These are phyloP conservation scores for Cunninghamia lanceolata DNA, from an alignment of 75 land plant species.

Conservation along the genomic window DNA sequence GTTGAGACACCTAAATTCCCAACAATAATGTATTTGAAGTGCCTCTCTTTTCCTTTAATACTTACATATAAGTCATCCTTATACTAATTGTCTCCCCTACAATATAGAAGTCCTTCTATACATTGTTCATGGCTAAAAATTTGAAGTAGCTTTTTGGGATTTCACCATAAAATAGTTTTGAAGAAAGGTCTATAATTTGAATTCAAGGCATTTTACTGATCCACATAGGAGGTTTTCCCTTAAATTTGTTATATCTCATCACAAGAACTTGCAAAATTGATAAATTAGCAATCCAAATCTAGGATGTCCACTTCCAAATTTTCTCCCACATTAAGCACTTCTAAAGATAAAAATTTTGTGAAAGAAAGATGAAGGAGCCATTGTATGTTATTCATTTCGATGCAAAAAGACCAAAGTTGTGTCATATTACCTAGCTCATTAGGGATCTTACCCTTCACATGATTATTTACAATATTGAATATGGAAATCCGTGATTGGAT, in stretches of 20 bases:
- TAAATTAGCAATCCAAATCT: constrained; percentile 22
- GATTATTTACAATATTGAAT: too few species aligned
- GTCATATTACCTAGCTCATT: too few species aligned
- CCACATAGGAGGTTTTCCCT: constrained; percentile 13
- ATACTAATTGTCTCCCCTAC: too few species aligned
- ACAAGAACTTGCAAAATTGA: constrained; percentile 38
- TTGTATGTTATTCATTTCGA: too few species aligned
- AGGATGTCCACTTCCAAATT: constrained; percentile 45
- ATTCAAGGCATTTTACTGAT: not conserved
- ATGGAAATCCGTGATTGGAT: too few species aligned
- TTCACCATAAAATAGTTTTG: not conserved
- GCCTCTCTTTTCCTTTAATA: too few species aligned
- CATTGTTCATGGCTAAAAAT: not conserved
- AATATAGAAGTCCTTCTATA: not conserved
- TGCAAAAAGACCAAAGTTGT: too few species aligned
- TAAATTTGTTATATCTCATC: constrained; percentile 50
- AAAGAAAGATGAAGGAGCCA: constrained; percentile 31
- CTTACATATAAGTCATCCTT: too few species aligned
- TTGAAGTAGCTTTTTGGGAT: not conserved
- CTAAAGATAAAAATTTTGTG: constrained; percentile 23
- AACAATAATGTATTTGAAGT: too few species aligned
- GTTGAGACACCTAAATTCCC: too few species aligned
- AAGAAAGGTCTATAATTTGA: not conserved
- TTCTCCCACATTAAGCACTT: constrained; percentile 46
- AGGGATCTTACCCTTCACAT: too few species aligned